Conservation (phyloP, 768 basidiomycete species). For the Trametes cingulata region DNA sequence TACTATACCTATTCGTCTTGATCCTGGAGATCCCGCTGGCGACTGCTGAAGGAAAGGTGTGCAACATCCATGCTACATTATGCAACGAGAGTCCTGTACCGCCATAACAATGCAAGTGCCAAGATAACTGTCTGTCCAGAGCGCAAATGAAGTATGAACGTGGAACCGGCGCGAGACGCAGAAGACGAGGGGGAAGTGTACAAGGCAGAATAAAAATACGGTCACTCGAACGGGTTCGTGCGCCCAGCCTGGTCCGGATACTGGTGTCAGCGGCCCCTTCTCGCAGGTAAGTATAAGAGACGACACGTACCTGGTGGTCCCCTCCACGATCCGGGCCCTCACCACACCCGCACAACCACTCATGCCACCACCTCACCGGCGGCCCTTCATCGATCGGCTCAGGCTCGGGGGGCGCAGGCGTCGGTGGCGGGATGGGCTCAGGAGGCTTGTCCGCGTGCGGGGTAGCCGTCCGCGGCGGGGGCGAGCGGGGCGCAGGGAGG, state of each 20-base stretch:
- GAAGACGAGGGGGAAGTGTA: not conserved
- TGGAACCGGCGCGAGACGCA: not conserved
- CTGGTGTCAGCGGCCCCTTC: not conserved
- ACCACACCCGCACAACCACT: constrained; percentile 80
- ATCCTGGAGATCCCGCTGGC: too few relatives aligned
- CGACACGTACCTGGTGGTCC: constrained; percentile 60
- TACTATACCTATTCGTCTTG: too few relatives aligned
- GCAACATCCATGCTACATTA: constrained; percentile 16
- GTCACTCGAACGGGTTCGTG: constrained; percentile 61
- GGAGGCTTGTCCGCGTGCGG: constrained; percentile 38
- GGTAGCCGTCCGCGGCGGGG: constrained; percentile 47
- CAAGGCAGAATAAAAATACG: not conserved
- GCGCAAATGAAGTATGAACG: not conserved
- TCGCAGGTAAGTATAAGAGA: not conserved
- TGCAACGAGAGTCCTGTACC: constrained; percentile 2
- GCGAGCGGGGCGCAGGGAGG: constrained; percentile 60
- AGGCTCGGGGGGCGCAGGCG: constrained; percentile 25
- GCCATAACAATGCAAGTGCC: not conserved
- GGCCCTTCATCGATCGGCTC: constrained; percentile 34
- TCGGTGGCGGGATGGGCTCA: constrained; percentile 39
- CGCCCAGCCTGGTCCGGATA: constrained; percentile 60
- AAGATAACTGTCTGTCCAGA: constrained; percentile 1
- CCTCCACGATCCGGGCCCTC: constrained; percentile 76
- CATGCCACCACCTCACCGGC: constrained; percentile 75
- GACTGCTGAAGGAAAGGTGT: not conserved